Conservation (phyloP, 2,329 filamentous ascomycete genomes). For the Monilinia fructigena region DNA sequence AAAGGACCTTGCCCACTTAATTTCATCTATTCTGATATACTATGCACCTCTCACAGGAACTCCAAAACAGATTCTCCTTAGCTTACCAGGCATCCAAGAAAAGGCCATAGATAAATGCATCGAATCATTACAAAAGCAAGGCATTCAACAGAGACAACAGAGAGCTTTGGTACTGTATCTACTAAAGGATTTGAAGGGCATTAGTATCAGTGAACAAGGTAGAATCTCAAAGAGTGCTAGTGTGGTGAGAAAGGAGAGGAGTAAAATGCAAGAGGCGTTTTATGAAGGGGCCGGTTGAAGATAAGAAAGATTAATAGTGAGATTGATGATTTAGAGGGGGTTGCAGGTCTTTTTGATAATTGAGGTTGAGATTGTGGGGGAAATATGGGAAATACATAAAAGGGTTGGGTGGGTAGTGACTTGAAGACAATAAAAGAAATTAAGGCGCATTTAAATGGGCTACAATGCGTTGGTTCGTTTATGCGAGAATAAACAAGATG, state of each 20-base stretch:
- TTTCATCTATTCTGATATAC: constrained; percentile 78
- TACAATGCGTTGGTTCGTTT: too few species aligned
- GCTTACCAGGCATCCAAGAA: constrained; percentile 72
- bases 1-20: constrained; percentile 83
- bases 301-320: constrained; percentile 12
- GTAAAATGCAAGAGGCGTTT: constrained; percentile 67
- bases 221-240: constrained; percentile 64
- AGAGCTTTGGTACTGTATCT: constrained; percentile 79
- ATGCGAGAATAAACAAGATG: too few species aligned
- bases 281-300: constrained; percentile 49
- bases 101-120: constrained; percentile 65
- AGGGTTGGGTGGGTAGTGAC: not conserved
- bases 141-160: constrained; percentile 69
- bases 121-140: constrained; percentile 57
- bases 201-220: constrained; percentile 91
- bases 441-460: too few species aligned
- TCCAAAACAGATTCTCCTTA: constrained; percentile 72
- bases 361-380: not conserved
- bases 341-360: constrained; percentile 37
- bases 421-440: not conserved
- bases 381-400: not conserved
- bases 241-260: constrained; percentile 47
- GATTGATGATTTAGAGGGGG: constrained; percentile 35
- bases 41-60: constrained; percentile 70
- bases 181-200: constrained; percentile 80